A percentile compares a stretch with the other conserved stretches of the same genome.
Evolutionary conservation across 2,329 filamentous ascomycete genomes (phyloP).

Genomic region (Simplicillium sp.): DNA sequence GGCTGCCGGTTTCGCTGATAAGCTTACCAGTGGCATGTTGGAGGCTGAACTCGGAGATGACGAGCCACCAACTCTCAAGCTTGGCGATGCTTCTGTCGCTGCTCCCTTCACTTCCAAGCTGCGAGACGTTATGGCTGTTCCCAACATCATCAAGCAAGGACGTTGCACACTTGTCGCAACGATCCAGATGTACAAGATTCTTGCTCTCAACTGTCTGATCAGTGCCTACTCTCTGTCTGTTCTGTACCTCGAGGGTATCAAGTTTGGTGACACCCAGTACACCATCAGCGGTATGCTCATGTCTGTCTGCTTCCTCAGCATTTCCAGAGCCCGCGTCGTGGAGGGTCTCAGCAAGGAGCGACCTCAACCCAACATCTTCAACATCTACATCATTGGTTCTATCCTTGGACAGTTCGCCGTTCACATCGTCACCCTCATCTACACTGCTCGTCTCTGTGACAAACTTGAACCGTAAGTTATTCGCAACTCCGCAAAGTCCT

Average conservation of each 20-base stretch:
- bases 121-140: constrained; percentile 90
- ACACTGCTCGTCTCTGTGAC: constrained; percentile 84
- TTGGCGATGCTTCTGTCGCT: constrained; percentile 93
- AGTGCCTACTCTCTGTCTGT: constrained; percentile 96
- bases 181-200: constrained; percentile 99
- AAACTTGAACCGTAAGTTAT: constrained; percentile 70
- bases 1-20: constrained; percentile 73
- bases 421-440: constrained; percentile 89
- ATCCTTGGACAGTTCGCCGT: constrained; percentile 96
- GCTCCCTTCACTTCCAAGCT: constrained; percentile 97
- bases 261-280: constrained; percentile 96
- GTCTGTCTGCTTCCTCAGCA: constrained; percentile 98
- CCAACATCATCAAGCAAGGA: constrained; percentile 96
- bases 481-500: not conserved
- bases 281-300: constrained; percentile 99
- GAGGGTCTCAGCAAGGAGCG: constrained; percentile 94
- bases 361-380: constrained; percentile 98
- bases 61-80: constrained; percentile 91
- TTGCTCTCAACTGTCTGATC: constrained; percentile 94
- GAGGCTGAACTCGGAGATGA: constrained; percentile 78
- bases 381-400: constrained; percentile 95
- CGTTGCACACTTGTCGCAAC: constrained; percentile 96
- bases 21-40: constrained; percentile 80
- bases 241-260: constrained; percentile 94
- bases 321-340: constrained; percentile 93